These are phyloP conservation scores for Cryptococcus hybrid DNA, from an alignment of 1,284 basidiomycete genomes.

Conservation along the genomic window DNA sequence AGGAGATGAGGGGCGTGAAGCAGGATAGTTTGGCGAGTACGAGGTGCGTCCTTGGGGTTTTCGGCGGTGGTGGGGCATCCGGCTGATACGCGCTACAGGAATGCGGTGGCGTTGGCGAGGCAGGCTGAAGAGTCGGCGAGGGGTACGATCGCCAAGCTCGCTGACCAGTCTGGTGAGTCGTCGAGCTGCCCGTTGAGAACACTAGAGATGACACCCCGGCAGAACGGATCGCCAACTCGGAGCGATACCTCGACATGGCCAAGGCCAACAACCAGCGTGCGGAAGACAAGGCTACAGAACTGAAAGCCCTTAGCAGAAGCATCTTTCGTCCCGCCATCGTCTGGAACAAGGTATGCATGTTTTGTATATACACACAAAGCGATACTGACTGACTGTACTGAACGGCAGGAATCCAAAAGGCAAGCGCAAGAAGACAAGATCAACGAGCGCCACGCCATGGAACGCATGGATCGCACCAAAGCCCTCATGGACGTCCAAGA, in stretches of 20 bases:
- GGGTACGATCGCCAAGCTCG: slow-evolving; percentile 79
- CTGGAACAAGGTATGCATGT: slow-evolving; percentile 67
- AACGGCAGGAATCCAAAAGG: slow-evolving; percentile 69
- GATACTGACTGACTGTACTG: slow-evolving; percentile 4
- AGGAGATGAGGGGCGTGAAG: slow-evolving; percentile 85
- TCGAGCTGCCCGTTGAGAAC: too few relatives aligned
- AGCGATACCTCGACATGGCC: slow-evolving; percentile 90
- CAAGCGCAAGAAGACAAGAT: slow-evolving; percentile 87
- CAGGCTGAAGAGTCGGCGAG: slow-evolving; percentile 96
- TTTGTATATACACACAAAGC: neutral
- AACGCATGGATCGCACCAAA: slow-evolving; percentile 79
- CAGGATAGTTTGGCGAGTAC: slow-evolving; percentile 90
- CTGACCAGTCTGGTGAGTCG: slow-evolving; percentile 86
- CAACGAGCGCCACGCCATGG: slow-evolving; percentile 82
- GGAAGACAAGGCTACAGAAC: slow-evolving; percentile 89
- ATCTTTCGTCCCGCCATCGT: slow-evolving; percentile 92
- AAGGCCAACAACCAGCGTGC: slow-evolving; percentile 87
- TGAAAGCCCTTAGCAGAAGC: slow-evolving; percentile 72
- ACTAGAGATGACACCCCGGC: slow-evolving; percentile 1
- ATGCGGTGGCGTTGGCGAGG: slow-evolving; percentile 86
- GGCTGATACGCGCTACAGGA: slow-evolving; percentile 46
- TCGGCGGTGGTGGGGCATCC: neutral
- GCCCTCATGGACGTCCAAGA: slow-evolving; percentile 82
- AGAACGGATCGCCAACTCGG: slow-evolving; percentile 81
- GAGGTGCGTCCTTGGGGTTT: slow-evolving; percentile 49